Base-by-base conservation (phyloP, 2,329 filamentous ascomycete species). In the Trichoderma endophyticum region DNA sequence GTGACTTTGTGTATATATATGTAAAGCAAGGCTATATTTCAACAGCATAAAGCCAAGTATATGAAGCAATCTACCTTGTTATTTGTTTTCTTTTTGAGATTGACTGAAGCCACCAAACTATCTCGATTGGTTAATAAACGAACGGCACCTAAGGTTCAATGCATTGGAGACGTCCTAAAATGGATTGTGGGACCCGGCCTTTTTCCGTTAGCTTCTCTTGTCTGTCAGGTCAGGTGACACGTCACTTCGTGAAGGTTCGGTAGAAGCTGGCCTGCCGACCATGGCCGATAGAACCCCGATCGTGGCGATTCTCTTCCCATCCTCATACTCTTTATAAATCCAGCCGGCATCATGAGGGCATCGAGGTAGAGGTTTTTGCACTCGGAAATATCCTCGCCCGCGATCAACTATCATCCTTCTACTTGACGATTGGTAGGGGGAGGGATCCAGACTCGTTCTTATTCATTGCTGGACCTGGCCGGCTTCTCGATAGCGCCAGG, bases 261-360 rank as follows among this genome's bases (percentile, higher is more conserved):
- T 63, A 70, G 61, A 70, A 24, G 59, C 59, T 70, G 60, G 36
- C 63, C 43, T 15, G 36, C 60, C 68, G 59, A 64, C 61, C 39
- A 39, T 64, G 48, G 68, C 60, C 51, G 69, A 71, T 48, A 59
- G 39, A 57, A 18, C 56, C 21, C 30, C 48, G 34, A 59, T 51
- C 70, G 71, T 72, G 71, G 71, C 71, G 70, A 72, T 71, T 64
- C 68, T 70, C 71, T 70, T 64, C 26, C 30, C 32, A 39, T 51
- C 34, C 34, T 60, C 26, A 54, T 48, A 70, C 54, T 21, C 15
- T 34, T 30, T 28, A 6, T 62, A 30, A 36, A 39, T 34, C 34
- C 71, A 60, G 32, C 61, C 71, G 70, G 70, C 74, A 75, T 43
- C 61, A 76, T 76, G 75, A 73, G 69, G 70, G 68, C 67, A 62